Conservation (phyloP, 495 filamentous ascomycete genomes). For the Thermothielavioides terrestris region DNA sequence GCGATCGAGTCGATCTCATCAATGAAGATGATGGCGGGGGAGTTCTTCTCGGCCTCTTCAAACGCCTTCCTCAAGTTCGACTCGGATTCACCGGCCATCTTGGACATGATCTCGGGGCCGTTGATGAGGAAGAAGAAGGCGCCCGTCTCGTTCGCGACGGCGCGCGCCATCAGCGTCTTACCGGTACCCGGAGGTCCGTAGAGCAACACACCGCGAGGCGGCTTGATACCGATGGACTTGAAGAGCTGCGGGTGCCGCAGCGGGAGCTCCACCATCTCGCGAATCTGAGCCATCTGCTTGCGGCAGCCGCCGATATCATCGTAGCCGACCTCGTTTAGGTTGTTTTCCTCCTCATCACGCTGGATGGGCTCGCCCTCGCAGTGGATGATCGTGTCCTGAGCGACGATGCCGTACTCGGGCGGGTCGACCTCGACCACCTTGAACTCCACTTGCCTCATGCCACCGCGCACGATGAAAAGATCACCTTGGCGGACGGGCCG, state of each 20-base stretch:
- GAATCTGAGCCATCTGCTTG: constrained; percentile 99
- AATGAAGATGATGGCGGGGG: constrained; percentile 98
- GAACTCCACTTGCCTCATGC: constrained; percentile 98
- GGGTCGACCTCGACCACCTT: constrained; percentile 99
- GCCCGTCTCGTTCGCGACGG: constrained; percentile 96
- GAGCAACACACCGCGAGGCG: constrained; percentile 94
- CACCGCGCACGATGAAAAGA: constrained; percentile 91
- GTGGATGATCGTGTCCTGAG: constrained; percentile 97
- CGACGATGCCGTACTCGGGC: constrained; percentile 95
- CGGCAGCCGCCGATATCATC: constrained; percentile 99
- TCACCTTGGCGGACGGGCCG: constrained; percentile 93
- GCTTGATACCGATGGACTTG: constrained; percentile 99
- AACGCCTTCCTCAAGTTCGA: constrained; percentile 96
- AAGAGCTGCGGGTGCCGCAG: constrained; percentile 95
- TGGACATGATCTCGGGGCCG: constrained; percentile 98
- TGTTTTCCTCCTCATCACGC: constrained; percentile 97
- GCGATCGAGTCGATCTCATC: constrained; percentile 99
- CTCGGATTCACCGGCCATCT: constrained; percentile 99
- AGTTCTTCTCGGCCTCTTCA: constrained; percentile 99
- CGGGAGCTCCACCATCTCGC: constrained; percentile 95
- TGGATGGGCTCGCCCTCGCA: constrained; percentile 98
- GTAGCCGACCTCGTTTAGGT: constrained; percentile 97
- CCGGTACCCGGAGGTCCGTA: constrained; percentile 96
- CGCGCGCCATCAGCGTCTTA: constrained; percentile 98
- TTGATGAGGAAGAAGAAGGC: constrained; percentile 99